Percentiles rank a stretch among this genome's conserved stretches.
These are phyloP conservation scores for Luffa acutangula DNA, from an alignment of 306 rosid species.

Conservation along the genomic window DNA sequence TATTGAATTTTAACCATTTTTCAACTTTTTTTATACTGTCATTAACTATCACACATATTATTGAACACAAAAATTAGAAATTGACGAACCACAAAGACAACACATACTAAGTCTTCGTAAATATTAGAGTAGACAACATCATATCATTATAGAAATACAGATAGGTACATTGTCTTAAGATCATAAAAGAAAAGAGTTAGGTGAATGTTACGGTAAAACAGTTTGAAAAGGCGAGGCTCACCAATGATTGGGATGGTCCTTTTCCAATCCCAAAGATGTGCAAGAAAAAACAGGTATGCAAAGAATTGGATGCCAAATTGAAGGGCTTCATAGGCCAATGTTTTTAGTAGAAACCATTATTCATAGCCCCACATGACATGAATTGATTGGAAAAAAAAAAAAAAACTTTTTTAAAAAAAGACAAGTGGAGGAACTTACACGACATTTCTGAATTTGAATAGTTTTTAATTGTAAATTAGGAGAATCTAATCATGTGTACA, in stretches of 20 bases:
- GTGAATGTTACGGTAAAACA: neutral
- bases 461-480: neutral
- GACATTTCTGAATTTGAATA: neutral
- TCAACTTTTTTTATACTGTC: too few species aligned
- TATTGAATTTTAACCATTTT: too few species aligned
- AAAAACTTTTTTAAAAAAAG: neutral
- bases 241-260: neutral
- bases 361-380: constrained; percentile 2
- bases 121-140: too few species aligned
- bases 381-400: neutral
- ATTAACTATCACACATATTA: too few species aligned
- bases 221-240: neutral
- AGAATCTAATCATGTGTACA: constrained; percentile 7
- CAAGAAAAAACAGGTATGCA: neutral
- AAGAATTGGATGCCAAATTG: neutral
- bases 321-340: neutral
- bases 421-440: neutral
- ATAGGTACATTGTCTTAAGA: neutral
- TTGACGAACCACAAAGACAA: too few species aligned
- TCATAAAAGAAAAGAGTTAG: neutral
- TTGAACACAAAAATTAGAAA: too few species aligned
- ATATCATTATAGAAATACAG: too few species aligned
- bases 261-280: neutral
- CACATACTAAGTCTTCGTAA: too few species aligned
- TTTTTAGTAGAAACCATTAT: neutral